phyloP scores from a whole-genome alignment of 164 flowering plant genomes.

The Sedum album region DNA sequence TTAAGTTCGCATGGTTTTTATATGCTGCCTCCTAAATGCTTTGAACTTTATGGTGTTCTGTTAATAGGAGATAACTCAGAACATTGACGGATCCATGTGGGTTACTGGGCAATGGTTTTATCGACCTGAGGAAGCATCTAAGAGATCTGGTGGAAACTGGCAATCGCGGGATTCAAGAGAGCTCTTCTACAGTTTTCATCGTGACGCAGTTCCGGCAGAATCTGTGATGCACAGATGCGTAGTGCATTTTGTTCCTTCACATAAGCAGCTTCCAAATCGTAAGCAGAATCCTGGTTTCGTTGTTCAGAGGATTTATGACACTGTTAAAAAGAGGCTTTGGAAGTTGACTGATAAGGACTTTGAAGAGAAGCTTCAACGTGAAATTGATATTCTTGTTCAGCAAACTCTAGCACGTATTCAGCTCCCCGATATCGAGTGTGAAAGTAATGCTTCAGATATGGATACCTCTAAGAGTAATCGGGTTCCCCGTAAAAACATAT shows the following conservation, averaged over 20 bases:
- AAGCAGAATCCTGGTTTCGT: slow-evolving; percentile 85
- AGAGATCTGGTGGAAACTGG: slow-evolving; percentile 78
- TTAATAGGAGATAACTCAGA: slow-evolving; percentile 65
- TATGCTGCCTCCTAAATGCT: background rate
- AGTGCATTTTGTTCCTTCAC: slow-evolving; percentile 80
- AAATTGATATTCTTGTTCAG: slow-evolving; percentile 83
- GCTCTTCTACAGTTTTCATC: slow-evolving; percentile 89
- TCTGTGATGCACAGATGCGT: slow-evolving; percentile 97
- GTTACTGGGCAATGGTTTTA: slow-evolving; percentile 95
- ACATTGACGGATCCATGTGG: slow-evolving; percentile 52
- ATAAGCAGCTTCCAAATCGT: slow-evolving; percentile 77
- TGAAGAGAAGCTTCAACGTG: slow-evolving; percentile 73
- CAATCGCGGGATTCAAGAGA: slow-evolving; percentile 70
- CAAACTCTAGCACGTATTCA: slow-evolving; percentile 64
- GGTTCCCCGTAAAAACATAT: slow-evolving; percentile 35
- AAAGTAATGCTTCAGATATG: slow-evolving; percentile 35
- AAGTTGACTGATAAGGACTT: slow-evolving; percentile 89
- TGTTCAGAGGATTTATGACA: slow-evolving; percentile 88
- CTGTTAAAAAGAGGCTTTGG: slow-evolving; percentile 62
- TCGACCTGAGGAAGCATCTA: slow-evolving; percentile 94
- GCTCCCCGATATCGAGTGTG: slow-evolving; percentile 66
- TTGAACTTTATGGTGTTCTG: slow-evolving; percentile 3
- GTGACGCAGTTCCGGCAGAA: slow-evolving; percentile 92
- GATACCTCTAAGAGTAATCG: slow-evolving; percentile 45
- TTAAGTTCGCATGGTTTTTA: background rate